Conservation (phyloP, 495 filamentous ascomycete genomes). For the Tirmania nivea region DNA sequence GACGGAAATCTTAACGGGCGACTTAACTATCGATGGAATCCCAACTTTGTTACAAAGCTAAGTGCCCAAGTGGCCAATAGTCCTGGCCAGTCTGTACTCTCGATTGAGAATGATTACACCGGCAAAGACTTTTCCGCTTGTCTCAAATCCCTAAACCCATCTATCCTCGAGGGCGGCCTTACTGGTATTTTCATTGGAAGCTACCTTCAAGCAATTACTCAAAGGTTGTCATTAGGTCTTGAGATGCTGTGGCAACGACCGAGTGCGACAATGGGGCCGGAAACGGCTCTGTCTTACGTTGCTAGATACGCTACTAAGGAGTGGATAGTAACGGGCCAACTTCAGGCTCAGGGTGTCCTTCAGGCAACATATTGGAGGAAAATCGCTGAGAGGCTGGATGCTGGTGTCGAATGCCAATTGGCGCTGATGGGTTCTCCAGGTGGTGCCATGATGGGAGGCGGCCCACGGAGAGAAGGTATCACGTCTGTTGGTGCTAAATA, state of each 20-base stretch:
- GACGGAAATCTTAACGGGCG: slow-evolving; percentile 60
- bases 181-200: slow-evolving; percentile 89
- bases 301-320: slow-evolving; percentile 72
- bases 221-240: slow-evolving; percentile 65
- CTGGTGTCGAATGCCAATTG: slow-evolving; percentile 84
- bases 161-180: slow-evolving; percentile 65
- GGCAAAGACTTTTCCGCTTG: slow-evolving; percentile 82
- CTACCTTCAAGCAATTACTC: slow-evolving; percentile 85
- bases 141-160: slow-evolving; percentile 85
- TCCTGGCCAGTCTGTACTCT: slow-evolving; percentile 50
- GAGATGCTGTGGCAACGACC: slow-evolving; percentile 86
- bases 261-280: slow-evolving; percentile 53
- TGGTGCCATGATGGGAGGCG: slow-evolving; percentile 45
- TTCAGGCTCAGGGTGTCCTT: slow-evolving; percentile 63
- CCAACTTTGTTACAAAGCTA: slow-evolving; percentile 56
- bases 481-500: slow-evolving; percentile 92
- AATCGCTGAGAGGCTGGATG: slow-evolving; percentile 87
- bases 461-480: slow-evolving; percentile 56
- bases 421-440: slow-evolving; percentile 43
- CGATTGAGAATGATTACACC: slow-evolving; percentile 82
- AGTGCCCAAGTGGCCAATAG: slow-evolving; percentile 52
- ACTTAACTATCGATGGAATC: slow-evolving; percentile 74
- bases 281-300: slow-evolving; percentile 67
- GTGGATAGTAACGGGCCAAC: slow-evolving; percentile 74
- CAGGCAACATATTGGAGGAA: slow-evolving; percentile 88